These are phyloP conservation scores for Xylaria bambusicola DNA, from an alignment of 495 filamentous ascomycete species.

Conservation along the genomic window DNA sequence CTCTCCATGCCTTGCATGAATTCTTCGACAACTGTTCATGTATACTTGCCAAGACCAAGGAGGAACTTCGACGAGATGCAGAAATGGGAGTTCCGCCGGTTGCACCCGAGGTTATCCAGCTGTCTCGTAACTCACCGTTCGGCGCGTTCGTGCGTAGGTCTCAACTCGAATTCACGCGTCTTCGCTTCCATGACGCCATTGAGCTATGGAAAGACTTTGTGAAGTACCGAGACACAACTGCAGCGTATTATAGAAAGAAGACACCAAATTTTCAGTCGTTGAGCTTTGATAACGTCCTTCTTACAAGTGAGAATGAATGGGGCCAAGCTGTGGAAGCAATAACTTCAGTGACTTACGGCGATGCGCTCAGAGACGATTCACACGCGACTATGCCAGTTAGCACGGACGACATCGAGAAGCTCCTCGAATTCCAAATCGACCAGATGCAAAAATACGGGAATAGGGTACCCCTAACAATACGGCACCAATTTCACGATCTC, in stretches of 20 bases:
- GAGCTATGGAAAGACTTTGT: conserved; percentile 80
- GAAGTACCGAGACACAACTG: conserved; percentile 74
- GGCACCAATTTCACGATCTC: conserved; percentile 63
- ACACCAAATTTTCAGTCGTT: conserved; percentile 63
- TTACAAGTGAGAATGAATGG: conserved; percentile 49
- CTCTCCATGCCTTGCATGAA: conserved; percentile 70
- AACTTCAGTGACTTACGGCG: conserved; percentile 62
- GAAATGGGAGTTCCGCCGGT: conserved; percentile 35
- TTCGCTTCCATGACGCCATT: conserved; percentile 76
- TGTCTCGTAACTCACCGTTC: conserved; percentile 71
- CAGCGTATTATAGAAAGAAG: conserved; percentile 66
- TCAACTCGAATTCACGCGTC: conserved; percentile 73
- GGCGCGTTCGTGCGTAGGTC: conserved; percentile 81
- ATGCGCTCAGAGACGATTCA: conserved; percentile 53
- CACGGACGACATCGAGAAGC: conserved; percentile 78
- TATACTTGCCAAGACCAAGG: conserved; percentile 63
- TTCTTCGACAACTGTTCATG: conserved; percentile 65
- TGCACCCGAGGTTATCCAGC: conserved; percentile 49
- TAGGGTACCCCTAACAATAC: conserved; percentile 69
- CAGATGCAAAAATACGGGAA: conserved; percentile 74
- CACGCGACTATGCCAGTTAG: conserved; percentile 55
- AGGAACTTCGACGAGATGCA: conserved; percentile 52
- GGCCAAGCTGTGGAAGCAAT: conserved; percentile 50
- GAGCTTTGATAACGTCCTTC: conserved; percentile 68
- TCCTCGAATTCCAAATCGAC: conserved; percentile 85